A percentile compares a stretch with the other conserved stretches of the same genome.
phyloP scores from a whole-genome alignment of 2,329 filamentous ascomycete genomes.

The Mycosphaerella sp. region DNA sequence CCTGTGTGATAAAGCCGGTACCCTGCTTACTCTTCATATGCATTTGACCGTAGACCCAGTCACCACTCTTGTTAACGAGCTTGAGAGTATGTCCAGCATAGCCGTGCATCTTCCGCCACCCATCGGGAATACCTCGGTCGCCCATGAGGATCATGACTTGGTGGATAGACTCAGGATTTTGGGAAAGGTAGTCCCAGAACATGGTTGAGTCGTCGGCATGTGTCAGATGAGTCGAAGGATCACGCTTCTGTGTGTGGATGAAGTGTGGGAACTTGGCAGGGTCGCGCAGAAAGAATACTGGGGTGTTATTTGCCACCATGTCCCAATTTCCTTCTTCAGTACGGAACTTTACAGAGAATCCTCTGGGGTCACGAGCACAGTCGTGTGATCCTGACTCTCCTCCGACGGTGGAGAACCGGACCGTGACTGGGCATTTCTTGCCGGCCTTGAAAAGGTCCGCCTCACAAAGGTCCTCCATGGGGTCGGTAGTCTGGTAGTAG shows the following conservation, averaged over 20 bases:
- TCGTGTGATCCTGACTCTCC: conserved; percentile 67
- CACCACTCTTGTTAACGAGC: conserved; percentile 48
- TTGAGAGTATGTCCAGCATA: conserved; percentile 50
- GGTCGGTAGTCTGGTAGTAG: conserved; percentile 43
- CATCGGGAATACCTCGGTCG: conserved; percentile 51
- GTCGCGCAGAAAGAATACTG: conserved; percentile 69
- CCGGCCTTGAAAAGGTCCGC: conserved; percentile 52
- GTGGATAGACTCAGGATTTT: conserved; percentile 50
- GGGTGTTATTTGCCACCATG: conserved; percentile 66
- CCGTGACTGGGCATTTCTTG: conserved; percentile 61
- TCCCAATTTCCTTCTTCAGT: conserved; percentile 71
- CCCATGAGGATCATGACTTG: conserved; percentile 52
- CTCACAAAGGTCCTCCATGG: conserved; percentile 42
- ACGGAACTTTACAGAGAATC: conserved; percentile 67
- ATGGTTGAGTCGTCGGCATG: conserved; percentile 59
- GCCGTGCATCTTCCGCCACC: conserved; percentile 52
- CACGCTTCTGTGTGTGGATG: conserved; percentile 69
- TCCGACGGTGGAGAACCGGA: conserved; percentile 70
- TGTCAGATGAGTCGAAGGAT: conserved; percentile 63
- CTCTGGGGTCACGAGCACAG: conserved; percentile 64
- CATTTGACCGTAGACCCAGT: conserved; percentile 50
- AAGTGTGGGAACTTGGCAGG: conserved; percentile 67
- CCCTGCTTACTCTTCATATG: conserved; percentile 51
- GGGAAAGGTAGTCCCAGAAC: conserved; percentile 59
- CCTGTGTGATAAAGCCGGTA: conserved; percentile 48